Percentiles rank a stretch among this genome's conserved stretches.
These are phyloP conservation scores for Panicum virgatum DNA, from an alignment of 202 grass and related monocot species.

Conservation along the genomic window DNA sequence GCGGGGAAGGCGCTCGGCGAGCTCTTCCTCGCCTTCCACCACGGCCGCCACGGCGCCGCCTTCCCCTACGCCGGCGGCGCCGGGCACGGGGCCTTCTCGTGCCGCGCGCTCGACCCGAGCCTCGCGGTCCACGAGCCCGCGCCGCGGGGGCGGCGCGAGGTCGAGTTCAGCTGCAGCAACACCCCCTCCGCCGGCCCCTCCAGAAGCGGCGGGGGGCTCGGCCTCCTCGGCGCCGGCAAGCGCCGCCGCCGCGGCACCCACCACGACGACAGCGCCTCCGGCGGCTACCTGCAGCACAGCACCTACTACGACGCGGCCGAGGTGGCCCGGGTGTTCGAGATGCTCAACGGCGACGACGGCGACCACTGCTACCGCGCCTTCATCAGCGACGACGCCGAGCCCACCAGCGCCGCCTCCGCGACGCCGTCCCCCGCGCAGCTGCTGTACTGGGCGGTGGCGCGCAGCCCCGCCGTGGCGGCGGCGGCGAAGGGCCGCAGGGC, in stretches of 20 bases:
- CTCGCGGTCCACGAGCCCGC: conserved; percentile 50
- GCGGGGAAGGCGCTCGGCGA: conserved; percentile 70
- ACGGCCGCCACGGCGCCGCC: background rate
- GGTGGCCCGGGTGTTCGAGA: conserved; percentile 64
- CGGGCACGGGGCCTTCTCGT: conserved; percentile 33
- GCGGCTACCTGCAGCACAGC: conserved; percentile 34
- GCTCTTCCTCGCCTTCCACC: conserved; percentile 55
- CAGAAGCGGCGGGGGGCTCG: background rate
- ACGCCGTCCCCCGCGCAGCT: conserved; percentile 38
- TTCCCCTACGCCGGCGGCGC: background rate
- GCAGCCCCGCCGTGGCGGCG: conserved; percentile 1
- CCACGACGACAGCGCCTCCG: background rate
- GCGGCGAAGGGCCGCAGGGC: background rate
- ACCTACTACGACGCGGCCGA: conserved; percentile 68
- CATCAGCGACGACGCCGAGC: conserved; percentile 23
- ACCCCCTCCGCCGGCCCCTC: conserved; percentile 54
- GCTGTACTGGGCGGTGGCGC: background rate
- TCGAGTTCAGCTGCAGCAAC: conserved; percentile 93
- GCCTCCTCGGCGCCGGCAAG: conserved; percentile 20
- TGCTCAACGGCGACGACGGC: conserved; percentile 42
- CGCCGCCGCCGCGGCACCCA: background rate
- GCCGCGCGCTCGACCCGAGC: conserved; percentile 47
- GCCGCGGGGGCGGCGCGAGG: conserved; percentile 40
- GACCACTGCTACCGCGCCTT: conserved; percentile 24
- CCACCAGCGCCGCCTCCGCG: background rate